Percentiles rank a stretch among this genome's conserved stretches.
Evolutionary conservation across 2,329 filamentous ascomycete species (phyloP).

Genomic region (Graphilbum fragrans): DNA sequence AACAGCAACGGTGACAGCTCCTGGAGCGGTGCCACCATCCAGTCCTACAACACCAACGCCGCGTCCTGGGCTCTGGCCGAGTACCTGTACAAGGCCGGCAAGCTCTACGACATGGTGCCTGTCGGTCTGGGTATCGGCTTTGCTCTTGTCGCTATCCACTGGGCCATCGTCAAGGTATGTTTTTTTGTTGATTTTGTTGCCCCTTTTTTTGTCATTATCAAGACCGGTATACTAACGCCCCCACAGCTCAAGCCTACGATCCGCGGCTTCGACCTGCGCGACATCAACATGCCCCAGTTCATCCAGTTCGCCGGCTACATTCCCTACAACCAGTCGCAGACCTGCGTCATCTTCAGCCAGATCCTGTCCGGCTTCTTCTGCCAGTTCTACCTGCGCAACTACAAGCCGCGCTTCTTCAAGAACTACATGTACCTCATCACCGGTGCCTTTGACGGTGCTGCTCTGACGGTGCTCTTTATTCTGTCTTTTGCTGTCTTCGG

Average conservation of each 20-base stretch:
- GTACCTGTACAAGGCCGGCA: slow-evolving; percentile 36
- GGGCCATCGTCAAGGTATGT: slow-evolving; percentile 27
- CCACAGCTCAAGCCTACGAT: slow-evolving; percentile 33
- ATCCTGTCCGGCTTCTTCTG: slow-evolving; percentile 30
- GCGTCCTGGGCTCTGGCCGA: slow-evolving; percentile 37
- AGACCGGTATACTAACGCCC: slow-evolving; percentile 1
- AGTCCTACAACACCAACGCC: slow-evolving; percentile 34
- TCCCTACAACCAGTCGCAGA: slow-evolving; percentile 42
- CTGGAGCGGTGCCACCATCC: slow-evolving; percentile 40
- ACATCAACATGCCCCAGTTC: slow-evolving; percentile 41
- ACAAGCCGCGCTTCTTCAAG: slow-evolving; percentile 36
- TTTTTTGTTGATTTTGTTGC: neutral
- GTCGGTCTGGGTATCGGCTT: slow-evolving; percentile 36
- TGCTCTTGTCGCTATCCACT: slow-evolving; percentile 29
- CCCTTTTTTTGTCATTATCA: neutral
- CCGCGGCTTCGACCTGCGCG: slow-evolving; percentile 23
- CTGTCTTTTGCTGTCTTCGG: slow-evolving; percentile 45
- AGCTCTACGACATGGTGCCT: slow-evolving; percentile 33
- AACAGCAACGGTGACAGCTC: slow-evolving; percentile 32
- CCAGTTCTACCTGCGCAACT: slow-evolving; percentile 40
- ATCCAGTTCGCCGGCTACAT: slow-evolving; percentile 42
- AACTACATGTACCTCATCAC: slow-evolving; percentile 41
- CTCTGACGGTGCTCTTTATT: slow-evolving; percentile 34
- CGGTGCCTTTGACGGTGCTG: slow-evolving; percentile 40
- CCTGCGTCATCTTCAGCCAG: slow-evolving; percentile 38